Evolutionary conservation across 768 basidiomycete genomes (phyloP).

Genomic region (Tricholomella constricta): DNA sequence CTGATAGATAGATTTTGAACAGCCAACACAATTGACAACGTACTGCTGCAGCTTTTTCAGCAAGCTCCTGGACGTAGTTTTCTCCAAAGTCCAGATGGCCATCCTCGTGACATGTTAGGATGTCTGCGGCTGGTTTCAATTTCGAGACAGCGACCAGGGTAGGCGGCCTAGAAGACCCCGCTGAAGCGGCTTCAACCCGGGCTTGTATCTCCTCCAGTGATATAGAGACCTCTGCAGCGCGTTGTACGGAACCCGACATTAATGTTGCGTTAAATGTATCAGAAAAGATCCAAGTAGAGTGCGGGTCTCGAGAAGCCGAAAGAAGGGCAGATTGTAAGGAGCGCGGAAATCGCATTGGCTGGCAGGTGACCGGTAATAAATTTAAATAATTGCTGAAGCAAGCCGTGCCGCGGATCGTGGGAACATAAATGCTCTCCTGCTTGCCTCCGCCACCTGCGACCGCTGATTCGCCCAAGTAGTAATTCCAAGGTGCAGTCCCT

Average conservation of each 20-base stretch:
- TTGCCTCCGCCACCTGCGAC: too few relatives aligned
- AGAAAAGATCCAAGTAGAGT: constrained; percentile 1
- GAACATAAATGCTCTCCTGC: too few relatives aligned
- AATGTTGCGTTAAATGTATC: constrained; percentile 9
- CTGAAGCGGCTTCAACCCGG: constrained; percentile 42
- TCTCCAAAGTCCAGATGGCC: constrained; percentile 95
- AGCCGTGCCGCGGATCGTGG: too few relatives aligned
- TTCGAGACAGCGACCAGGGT: constrained; percentile 90
- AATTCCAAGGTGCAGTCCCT: too few relatives aligned
- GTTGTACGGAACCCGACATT: constrained; percentile 39
- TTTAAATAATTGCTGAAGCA: too few relatives aligned
- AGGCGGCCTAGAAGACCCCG: constrained; percentile 23
- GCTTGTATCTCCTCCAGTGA: constrained; percentile 53
- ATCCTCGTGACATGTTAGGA: constrained; percentile 76
- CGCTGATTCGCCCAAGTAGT: too few relatives aligned
- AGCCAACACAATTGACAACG: constrained; percentile 11
- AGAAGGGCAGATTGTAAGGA: background rate
- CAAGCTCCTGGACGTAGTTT: constrained; percentile 94
- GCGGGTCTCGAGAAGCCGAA: background rate
- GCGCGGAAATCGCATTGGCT: constrained; percentile 9
- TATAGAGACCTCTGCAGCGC: constrained; percentile 52
- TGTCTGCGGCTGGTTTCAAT: constrained; percentile 86
- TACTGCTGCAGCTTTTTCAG: constrained; percentile 79
- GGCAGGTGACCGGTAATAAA: too few relatives aligned
- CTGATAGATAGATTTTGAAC: constrained; percentile 1